Evolutionary conservation across 1,139 yeast species (phyloP).

Genomic region (Sugiyamaella sp.): DNA sequence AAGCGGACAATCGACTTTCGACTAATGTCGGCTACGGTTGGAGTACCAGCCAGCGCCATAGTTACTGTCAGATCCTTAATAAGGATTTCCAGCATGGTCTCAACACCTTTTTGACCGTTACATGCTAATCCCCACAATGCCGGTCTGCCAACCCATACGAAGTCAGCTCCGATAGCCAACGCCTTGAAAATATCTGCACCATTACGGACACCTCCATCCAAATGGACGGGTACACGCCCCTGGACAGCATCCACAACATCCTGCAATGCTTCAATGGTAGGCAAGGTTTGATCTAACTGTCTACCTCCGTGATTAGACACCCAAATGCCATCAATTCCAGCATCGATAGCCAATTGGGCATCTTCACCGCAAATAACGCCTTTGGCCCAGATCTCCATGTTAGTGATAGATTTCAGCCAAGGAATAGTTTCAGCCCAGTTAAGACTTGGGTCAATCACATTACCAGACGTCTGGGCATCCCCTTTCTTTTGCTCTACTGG

Average conservation of each 20-base stretch:
- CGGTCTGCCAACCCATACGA: conserved; percentile 69
- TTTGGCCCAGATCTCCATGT: conserved; percentile 46
- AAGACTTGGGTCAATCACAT: conserved; percentile 67
- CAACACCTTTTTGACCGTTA: conserved; percentile 65
- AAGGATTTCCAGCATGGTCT: conserved; percentile 35
- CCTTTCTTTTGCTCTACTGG: conserved; percentile 22
- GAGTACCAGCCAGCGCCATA: conserved; percentile 38
- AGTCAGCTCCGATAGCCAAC: conserved; percentile 67
- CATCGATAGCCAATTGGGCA: conserved; percentile 55
- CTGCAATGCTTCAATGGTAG: conserved; percentile 63
- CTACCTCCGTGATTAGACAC: conserved; percentile 71
- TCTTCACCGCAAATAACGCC: conserved; percentile 64
- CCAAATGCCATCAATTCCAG: conserved; percentile 61
- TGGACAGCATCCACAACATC: conserved; percentile 55
- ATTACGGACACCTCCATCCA: conserved; percentile 68
- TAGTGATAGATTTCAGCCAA: conserved; percentile 41
- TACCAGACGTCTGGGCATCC: conserved; percentile 27
- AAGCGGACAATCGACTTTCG: conserved; percentile 28
- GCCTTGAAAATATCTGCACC: conserved; percentile 67
- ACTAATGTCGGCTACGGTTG: conserved; percentile 28
- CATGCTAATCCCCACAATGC: conserved; percentile 66
- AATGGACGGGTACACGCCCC: conserved; percentile 55
- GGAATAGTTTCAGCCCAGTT: conserved; percentile 58
- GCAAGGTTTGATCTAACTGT: conserved; percentile 60
- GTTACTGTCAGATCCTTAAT: conserved; percentile 37